Evolutionary conservation across 805 yeast species (phyloP).

Genomic region (Candida jianshihensis): DNA sequence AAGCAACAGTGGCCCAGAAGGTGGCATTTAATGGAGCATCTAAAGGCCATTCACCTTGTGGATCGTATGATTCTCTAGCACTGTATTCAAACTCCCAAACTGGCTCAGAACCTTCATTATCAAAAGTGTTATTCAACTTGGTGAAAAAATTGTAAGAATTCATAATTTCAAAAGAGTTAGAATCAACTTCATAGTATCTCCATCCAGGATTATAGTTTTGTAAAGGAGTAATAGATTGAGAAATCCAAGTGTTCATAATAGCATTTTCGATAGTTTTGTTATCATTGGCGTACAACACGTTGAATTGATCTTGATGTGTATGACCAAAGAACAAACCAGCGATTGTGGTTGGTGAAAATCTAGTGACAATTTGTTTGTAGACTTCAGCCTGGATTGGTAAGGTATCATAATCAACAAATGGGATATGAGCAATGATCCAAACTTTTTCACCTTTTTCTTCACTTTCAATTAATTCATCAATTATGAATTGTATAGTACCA

Average conservation of each 20-base stretch:
- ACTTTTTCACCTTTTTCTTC: slow-evolving; percentile 54
- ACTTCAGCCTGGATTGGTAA: slow-evolving; percentile 55
- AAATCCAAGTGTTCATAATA: slow-evolving; percentile 54
- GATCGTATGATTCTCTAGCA: slow-evolving; percentile 51
- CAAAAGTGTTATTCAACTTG: slow-evolving; percentile 50
- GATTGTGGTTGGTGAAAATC: slow-evolving; percentile 63
- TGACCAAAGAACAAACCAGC: slow-evolving; percentile 69
- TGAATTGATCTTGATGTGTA: slow-evolving; percentile 64
- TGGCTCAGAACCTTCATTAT: slow-evolving; percentile 48
- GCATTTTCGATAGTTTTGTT: slow-evolving; percentile 37
- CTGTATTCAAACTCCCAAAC: slow-evolving; percentile 59
- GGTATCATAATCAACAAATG: slow-evolving; percentile 47
- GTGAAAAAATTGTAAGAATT: slow-evolving; percentile 55
- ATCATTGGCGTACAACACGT: slow-evolving; percentile 46
- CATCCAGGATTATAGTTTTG: slow-evolving; percentile 59
- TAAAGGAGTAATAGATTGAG: slow-evolving; percentile 61
- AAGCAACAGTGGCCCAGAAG: slow-evolving; percentile 48
- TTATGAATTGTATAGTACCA: slow-evolving; percentile 55
- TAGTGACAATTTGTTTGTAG: slow-evolving; percentile 49
- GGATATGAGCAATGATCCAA: slow-evolving; percentile 71
- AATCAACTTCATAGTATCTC: slow-evolving; percentile 66
- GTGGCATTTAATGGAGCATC: slow-evolving; percentile 57
- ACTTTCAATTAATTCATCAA: slow-evolving; percentile 54
- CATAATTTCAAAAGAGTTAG: slow-evolving; percentile 51
- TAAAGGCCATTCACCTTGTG: slow-evolving; percentile 48